phyloP scores from a whole-genome alignment of 257 asterid genomes.

The Euphrasia confusa region DNA sequence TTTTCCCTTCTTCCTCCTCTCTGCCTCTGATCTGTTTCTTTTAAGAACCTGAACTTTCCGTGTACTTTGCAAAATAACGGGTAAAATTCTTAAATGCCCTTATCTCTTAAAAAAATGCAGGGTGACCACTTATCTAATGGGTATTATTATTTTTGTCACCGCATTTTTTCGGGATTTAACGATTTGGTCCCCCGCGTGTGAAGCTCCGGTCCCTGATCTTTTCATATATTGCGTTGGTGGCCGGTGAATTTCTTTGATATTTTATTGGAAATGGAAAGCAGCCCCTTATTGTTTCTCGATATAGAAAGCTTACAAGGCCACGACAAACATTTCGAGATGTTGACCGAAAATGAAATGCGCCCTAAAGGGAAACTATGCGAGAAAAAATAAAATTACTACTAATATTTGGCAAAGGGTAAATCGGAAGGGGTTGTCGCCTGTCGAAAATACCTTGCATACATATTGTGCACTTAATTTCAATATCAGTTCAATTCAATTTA shows the following conservation, averaged over 20 bases:
- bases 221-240: neutral
- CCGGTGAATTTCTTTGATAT: neutral
- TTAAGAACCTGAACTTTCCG: slow-evolving; percentile 9
- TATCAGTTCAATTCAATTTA: no score
- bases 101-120: slow-evolving; percentile 6
- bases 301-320: neutral
- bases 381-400: no score
- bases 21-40: neutral
- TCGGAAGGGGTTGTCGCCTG: no score
- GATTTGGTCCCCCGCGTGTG: no score
- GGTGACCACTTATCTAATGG: neutral
- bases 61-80: slow-evolving; percentile 11
- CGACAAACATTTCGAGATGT: neutral
- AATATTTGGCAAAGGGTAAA: no score
- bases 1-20: neutral
- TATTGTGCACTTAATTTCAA: no score
- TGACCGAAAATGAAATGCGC: neutral
- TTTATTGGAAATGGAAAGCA: neutral
- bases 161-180: no score
- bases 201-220: no score
- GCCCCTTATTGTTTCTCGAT: neutral
- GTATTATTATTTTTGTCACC: no score
- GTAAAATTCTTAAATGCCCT: slow-evolving; percentile 8
- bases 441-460: no score
- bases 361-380: neutral